Base-by-base conservation (phyloP, 176 grass and related monocot genomes). In the Aegilops sharonensis region DNA sequence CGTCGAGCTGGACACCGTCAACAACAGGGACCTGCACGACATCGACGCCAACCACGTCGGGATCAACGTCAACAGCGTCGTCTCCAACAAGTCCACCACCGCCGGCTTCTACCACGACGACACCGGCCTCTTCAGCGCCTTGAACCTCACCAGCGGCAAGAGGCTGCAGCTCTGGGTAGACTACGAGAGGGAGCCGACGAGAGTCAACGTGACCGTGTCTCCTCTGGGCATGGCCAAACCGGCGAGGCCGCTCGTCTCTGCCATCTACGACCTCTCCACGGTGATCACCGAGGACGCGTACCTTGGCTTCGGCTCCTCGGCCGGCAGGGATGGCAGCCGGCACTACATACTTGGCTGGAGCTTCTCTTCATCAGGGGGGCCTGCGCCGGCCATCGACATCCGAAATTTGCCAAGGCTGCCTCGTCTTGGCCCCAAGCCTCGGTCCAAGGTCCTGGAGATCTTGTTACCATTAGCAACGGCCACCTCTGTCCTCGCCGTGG, bases 341-440 rank as follows among this genome's bases (percentile, higher is more conserved):
- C 62, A 64, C 62, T 64, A 64, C 62, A 29, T 64, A 29, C 62
- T 64, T 64, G 62, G 62, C 24, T 64, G 62, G 62, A 64, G 62
- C 62, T 64, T 64, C 11, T 23, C 23, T 40, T 40, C 62, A 64
- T 64, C 8, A 29, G 25, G 27, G 2, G 24, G 24, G 0, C 56
- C 14, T 35, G 91, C 88, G 20, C 81, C 59, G 43, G 24, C 27
- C 6, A 78, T 93, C 11, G 76, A 90, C 88, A n/a, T 77, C 32
- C 27, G 70, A 7, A 82, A 82, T 10, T 13, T 93, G 23, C 91
- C 91, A 20, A 67, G 63, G 18, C 30, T 93, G 17, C 91, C 91
- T 27, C 62, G 62, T 21, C 3, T 81, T 67, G 25, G 62, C 25
- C 17, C 78, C 29, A 81, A 48, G 61, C 24, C 68, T 54, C 20